phyloP scores from a whole-genome alignment of 2,329 filamentous ascomycete genomes.

The Rhynchosporium agropyri region DNA sequence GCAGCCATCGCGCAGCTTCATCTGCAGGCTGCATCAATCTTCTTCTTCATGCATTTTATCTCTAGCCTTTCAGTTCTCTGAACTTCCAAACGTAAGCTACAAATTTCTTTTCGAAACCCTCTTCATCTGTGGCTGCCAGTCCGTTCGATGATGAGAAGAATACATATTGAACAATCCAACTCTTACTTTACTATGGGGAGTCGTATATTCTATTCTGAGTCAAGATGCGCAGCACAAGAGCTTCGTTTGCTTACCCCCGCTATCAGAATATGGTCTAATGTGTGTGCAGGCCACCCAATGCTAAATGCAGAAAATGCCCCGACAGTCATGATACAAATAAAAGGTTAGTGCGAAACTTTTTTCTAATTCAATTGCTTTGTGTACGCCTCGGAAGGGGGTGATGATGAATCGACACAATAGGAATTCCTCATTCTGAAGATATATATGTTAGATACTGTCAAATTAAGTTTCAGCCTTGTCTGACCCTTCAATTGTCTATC shows the following conservation, averaged over 20 bases:
- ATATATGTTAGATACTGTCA: slow-evolving; percentile 45
- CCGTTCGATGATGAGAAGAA: slow-evolving; percentile 45
- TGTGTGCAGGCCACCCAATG: background rate
- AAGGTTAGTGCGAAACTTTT: slow-evolving; percentile 38
- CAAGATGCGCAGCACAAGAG: slow-evolving; percentile 12
- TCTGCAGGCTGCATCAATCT: background rate
- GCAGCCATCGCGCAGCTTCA: background rate
- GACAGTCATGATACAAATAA: slow-evolving; percentile 17
- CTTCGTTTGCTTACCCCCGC: background rate
- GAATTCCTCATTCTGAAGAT: slow-evolving; percentile 45
- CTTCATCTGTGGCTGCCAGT: slow-evolving; percentile 21
- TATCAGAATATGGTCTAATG: slow-evolving; percentile 9
- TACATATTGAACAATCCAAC: slow-evolving; percentile 49
- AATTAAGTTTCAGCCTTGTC: slow-evolving; percentile 50
- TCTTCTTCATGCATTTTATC: background rate
- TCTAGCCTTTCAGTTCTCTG: background rate
- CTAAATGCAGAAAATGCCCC: background rate
- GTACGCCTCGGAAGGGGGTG: slow-evolving; percentile 36
- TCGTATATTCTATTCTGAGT: slow-evolving; percentile 44
- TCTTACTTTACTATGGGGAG: slow-evolving; percentile 45
- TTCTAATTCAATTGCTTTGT: slow-evolving; percentile 19
- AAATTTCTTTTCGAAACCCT: background rate
- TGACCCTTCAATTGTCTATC: slow-evolving; percentile 40
- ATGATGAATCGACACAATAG: slow-evolving; percentile 44
- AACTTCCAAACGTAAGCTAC: slow-evolving; percentile 11